These are phyloP conservation scores for Grosmannia clavigera DNA, from an alignment of 2,329 filamentous ascomycete species.

Conservation along the genomic window DNA sequence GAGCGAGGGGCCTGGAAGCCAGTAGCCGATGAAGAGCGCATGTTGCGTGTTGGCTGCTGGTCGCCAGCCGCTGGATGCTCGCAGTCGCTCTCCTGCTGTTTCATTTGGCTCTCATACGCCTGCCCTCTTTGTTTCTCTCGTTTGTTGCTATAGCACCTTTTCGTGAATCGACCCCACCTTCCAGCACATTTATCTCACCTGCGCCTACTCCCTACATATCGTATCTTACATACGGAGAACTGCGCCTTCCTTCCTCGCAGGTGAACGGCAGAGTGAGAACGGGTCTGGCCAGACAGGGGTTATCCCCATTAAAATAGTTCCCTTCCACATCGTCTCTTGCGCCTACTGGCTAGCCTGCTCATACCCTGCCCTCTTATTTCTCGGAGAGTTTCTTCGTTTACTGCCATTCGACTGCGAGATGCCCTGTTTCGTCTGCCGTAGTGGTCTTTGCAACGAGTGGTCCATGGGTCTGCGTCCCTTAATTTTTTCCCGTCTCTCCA, in stretches of 20 bases:
- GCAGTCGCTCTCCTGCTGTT: neutral
- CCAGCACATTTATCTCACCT: neutral
- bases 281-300: neutral
- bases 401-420: neutral
- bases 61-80: too few species aligned
- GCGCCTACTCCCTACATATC: too few species aligned
- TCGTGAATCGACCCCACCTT: neutral
- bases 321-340: neutral
- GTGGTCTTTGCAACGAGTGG: neutral
- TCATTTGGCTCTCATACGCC: neutral
- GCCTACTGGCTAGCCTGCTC: neutral
- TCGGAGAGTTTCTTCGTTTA: neutral
- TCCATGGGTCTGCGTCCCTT: neutral
- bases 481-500: neutral
- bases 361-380: neutral
- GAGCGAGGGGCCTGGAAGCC: neutral
- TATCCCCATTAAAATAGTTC: neutral
- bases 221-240: neutral
- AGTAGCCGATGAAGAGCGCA: neutral
- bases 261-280: neutral
- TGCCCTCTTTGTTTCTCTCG: neutral
- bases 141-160: constrained; percentile 1
- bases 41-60: too few species aligned
- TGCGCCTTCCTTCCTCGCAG: neutral
- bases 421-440: neutral